These are phyloP conservation scores for Fomes fomentarius DNA, from an alignment of 1,284 basidiomycete species.

Conservation along the genomic window DNA sequence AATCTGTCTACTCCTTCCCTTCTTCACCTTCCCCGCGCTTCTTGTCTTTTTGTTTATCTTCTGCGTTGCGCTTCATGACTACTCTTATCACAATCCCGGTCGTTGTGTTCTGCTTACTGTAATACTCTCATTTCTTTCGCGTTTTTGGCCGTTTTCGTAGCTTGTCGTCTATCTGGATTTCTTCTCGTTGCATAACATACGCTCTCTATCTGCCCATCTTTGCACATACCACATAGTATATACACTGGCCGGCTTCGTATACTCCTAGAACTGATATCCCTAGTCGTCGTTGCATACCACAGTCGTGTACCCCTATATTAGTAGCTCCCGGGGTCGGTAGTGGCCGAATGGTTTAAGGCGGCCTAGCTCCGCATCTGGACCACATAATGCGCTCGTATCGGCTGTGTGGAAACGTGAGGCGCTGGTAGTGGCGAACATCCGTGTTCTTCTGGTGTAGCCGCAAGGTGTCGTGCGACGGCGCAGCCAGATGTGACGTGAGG, in stretches of 20 bases:
- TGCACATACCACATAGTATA: constrained; percentile 18
- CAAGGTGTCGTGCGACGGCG: too few relatives aligned
- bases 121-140: not conserved
- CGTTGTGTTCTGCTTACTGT: constrained; percentile 21
- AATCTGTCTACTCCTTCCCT: constrained; percentile 8
- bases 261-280: constrained; percentile 32
- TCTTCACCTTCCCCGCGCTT: constrained; percentile 2
- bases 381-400: not conserved
- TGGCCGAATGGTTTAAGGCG: constrained; percentile 16
- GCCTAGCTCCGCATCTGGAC: constrained; percentile 9
- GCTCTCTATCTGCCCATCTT: constrained; percentile 23
- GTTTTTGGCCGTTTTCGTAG: not conserved
- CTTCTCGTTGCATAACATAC: constrained; percentile 19
- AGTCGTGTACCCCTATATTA: constrained; percentile 25
- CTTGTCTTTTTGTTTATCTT: too few relatives aligned
- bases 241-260: constrained; percentile 19
- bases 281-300: constrained; percentile 31
- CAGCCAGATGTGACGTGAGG: too few relatives aligned
- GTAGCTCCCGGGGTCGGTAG: constrained; percentile 20
- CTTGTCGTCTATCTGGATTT: constrained; percentile 1
- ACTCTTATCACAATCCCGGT: constrained; percentile 9
- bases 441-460: too few relatives aligned
- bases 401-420: not conserved
- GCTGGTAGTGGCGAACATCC: not conserved
- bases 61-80: not conserved